Conservation (phyloP, 2,329 filamentous ascomycete species). For the Penicillium sp. region DNA sequence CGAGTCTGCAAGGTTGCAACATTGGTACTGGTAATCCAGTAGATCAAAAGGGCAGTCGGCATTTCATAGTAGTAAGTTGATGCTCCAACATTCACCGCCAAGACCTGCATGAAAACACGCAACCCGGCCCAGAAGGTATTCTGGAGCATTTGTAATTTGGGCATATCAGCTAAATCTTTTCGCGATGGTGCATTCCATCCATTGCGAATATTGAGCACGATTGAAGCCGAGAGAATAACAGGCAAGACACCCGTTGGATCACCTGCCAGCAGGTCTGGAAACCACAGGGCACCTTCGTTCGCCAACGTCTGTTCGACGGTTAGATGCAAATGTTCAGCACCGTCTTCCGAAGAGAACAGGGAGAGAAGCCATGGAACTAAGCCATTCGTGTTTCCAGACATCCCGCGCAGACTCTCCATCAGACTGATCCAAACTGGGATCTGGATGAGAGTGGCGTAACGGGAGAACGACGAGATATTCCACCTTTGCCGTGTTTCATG, state of each 20-base stretch:
- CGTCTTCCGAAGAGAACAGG: conserved; percentile 12
- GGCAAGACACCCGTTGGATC: conserved; percentile 59
- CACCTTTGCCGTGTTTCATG: conserved; percentile 33
- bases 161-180: conserved; percentile 30
- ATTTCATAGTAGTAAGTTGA: conserved; percentile 38
- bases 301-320: conserved; percentile 55
- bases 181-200: conserved; percentile 33
- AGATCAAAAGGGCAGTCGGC: conserved; percentile 53
- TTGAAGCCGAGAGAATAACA: conserved; percentile 51
- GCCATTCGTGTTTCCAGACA: conserved; percentile 50
- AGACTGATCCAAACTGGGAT: conserved; percentile 52
- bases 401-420: conserved; percentile 53
- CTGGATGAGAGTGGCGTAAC: conserved; percentile 41
- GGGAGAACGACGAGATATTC: conserved; percentile 39
- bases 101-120: conserved; percentile 37
- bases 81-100: conserved; percentile 46
- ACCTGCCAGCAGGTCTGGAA: conserved; percentile 58
- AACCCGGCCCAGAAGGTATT: conserved; percentile 29
- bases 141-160: conserved; percentile 31
- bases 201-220: conserved; percentile 52
- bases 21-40: conserved; percentile 54
- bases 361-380: conserved; percentile 45
- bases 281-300: conserved; percentile 65
- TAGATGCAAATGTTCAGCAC: conserved; percentile 27
- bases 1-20: conserved; percentile 46